A percentile compares a stretch with the other conserved stretches of the same genome.
phyloP scores from a whole-genome alignment of 495 filamentous ascomycete genomes.

The Penicillium fimorum region DNA sequence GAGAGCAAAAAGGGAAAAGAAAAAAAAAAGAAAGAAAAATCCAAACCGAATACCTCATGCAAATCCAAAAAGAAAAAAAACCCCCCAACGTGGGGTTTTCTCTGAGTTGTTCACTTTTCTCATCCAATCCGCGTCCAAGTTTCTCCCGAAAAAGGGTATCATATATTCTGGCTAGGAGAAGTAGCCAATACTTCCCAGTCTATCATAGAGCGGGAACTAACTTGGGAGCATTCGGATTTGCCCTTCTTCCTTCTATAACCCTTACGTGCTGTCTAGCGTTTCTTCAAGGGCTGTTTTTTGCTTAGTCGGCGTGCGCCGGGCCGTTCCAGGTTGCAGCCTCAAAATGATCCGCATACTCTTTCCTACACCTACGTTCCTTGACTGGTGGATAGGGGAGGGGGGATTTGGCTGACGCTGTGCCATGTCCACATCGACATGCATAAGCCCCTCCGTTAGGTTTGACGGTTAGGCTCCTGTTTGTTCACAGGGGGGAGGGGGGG shows the following conservation, averaged over 20 bases:
- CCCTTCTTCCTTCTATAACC: constrained; percentile 10
- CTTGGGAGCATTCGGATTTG: constrained; percentile 8
- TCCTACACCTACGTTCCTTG: constrained; percentile 31
- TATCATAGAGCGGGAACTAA: constrained; percentile 5
- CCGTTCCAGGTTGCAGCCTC: constrained; percentile 55
- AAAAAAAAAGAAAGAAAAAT: constrained; percentile 8
- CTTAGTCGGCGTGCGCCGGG: constrained; percentile 48
- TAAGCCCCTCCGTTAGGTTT: constrained; percentile 40
- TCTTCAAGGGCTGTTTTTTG: constrained; percentile 40
- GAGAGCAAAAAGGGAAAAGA: not conserved
- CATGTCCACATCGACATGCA: constrained; percentile 41
- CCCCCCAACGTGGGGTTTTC: constrained; percentile 24
- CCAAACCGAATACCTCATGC: not conserved
- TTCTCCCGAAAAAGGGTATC: constrained; percentile 6
- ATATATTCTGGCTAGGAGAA: constrained; percentile 16
- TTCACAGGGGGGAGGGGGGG: constrained; percentile 17
- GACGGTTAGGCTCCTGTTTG: constrained; percentile 45
- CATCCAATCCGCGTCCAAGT: constrained; percentile 19
- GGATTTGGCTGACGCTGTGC: constrained; percentile 40
- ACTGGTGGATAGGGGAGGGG: constrained; percentile 41
- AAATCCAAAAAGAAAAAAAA: constrained; percentile 12
- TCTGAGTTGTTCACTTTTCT: constrained; percentile 37
- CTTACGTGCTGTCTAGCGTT: constrained; percentile 37
- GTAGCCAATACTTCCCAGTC: constrained; percentile 15
- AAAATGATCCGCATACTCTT: constrained; percentile 50